Base-by-base conservation (phyloP, 192 early-diverging fungal genomes). In the Coemansia furcata region DNA sequence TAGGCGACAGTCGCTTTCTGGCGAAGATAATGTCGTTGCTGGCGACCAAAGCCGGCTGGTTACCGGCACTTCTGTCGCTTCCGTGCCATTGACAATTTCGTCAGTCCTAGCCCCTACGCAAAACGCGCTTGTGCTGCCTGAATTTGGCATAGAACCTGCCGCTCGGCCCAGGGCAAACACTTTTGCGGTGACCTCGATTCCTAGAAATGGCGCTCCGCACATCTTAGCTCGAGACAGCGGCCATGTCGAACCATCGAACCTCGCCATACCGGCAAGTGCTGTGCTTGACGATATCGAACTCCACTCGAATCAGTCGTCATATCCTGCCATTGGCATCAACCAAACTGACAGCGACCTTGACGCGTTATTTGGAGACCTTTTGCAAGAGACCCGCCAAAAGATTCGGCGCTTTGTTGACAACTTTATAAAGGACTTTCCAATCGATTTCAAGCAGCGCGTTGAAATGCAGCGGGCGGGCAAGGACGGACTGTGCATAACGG, bases 381-480 rank as follows among this genome's bases (percentile, higher is more conserved):
- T 44, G 19, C 17, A 59, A 15, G 70, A 76, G 19, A 62, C 50
- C 8, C 62, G 73, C 10, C 62, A 35, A 21, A 73, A 73, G 43
- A 62, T 71, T n/a, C 62, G 74, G 50, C 66, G 63, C 32, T 76
- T 81, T 49, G 78, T 81, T 3, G 37, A 46, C 11, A 59, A 46
- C 54, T 81, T 73, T 58, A 63, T 81, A 12, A 39, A 23, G 11
- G 64, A 67, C 14, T 70, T 67, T 35, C 71, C 78, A 5, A 46
- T 23, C 17, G 78, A 81, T 21, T 73, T 81, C 15, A 71, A 76
- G 71, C 67, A 73, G 61, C 78, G 78, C 35, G 74, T 81, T 37
- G 64, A 67, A 29, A 49, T 67, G 14, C 65, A 63, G 26, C 47
- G 47, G 26, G 32, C 44, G 0, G 73, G 71, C 15, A 73, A 67